Base-by-base conservation (phyloP, 2,329 filamentous ascomycete genomes). In the Aspergillus versicolor region DNA sequence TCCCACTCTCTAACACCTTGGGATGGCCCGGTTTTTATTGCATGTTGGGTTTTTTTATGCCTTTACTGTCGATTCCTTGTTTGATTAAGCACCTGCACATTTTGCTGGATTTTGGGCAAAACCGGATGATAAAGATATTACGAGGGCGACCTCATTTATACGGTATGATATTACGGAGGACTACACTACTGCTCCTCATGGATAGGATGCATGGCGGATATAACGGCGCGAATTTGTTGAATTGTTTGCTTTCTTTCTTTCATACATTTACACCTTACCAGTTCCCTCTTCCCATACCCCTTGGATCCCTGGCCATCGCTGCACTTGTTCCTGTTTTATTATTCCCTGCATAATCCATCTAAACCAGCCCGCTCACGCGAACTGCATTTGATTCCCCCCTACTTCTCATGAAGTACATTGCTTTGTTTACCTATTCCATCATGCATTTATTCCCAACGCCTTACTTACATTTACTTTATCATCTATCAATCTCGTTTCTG, bases 131-230 rank as follows among this genome's bases (percentile, higher is more conserved):
- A 65, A 43, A 63, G 57, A 48, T 42, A 57, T 49, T 52, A 52
- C 44, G 63, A 61, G 63, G 63, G 63, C 61, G 51, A 65, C 63
- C 63, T 63, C 63, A 43, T 41, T n/a, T 58, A 54, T 56, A 58
- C 52, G 48, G 27, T 53, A 32, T 54, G 48, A 34, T 57, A 32
- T 54, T 24, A 50, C 34, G 45, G 44, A 57, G 43, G 44, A 53
- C 30, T 44, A 57, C 45, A 27, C 27, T 52, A 21, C 21, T 40
- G 24, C 41, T 50, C 44, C 43, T 57, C 40, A 34, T 30, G 51
- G 41, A 57, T 40, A 50, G 54, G 34, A 58, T 48, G 42, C 46
- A 54, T 48, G 27, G 37, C 9, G 45, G 41, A 50, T 27, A 50
- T 32, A 52, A 17, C 34, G 45, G 24, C 46, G 32, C 27, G 42